Base-by-base conservation (phyloP, 768 basidiomycete species). In the Mycena galopus region DNA sequence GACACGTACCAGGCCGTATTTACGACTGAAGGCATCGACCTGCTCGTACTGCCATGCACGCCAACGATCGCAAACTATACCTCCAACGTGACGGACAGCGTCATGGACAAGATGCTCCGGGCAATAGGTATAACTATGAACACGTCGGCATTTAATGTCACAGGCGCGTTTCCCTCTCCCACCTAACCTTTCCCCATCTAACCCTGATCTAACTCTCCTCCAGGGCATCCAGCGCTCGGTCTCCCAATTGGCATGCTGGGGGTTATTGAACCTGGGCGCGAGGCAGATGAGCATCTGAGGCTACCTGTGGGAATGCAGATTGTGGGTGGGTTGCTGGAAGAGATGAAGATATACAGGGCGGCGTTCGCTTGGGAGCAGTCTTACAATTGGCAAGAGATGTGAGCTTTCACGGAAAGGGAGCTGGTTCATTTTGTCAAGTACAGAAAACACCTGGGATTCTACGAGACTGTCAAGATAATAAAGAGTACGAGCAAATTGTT, bases 231-330 rank as follows among this genome's bases (percentile, higher is more conserved):
- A 0, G 82, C 84, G 2, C 73, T 87, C 37, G 80, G 83, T n/a
- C 73, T 87, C 32, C 85, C 86, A 10, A 82, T 85, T 44, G 86
- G 86, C 0, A 84, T 82, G 74, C 73, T 84, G 6, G 23, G 30
- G n/a, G 47, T 75, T 8, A 55, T 70, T 25, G 71, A 75, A 39
- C 50, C 50, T 10, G 50, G 50, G 5, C 78, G 81, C 19, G 80
- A 82, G 65, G 79, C 76, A 51, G 82, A 82, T 23, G 80, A 79
- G 16, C 74, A 82, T 21, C 65, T 83, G 64, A 81, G 76, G 69
- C 75, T 87, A 21, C 86, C 86, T 2, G 81, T 86, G 10, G 85
- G 84, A 7, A 82, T 87, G 82, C 85, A 86, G 77, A 73, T 87
- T 21, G 83, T 86, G 1, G 84, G 83, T 0, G 64, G 87, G 60